phyloP scores from a whole-genome alignment of 495 filamentous ascomycete genomes.

The Neurospora sp. region DNA sequence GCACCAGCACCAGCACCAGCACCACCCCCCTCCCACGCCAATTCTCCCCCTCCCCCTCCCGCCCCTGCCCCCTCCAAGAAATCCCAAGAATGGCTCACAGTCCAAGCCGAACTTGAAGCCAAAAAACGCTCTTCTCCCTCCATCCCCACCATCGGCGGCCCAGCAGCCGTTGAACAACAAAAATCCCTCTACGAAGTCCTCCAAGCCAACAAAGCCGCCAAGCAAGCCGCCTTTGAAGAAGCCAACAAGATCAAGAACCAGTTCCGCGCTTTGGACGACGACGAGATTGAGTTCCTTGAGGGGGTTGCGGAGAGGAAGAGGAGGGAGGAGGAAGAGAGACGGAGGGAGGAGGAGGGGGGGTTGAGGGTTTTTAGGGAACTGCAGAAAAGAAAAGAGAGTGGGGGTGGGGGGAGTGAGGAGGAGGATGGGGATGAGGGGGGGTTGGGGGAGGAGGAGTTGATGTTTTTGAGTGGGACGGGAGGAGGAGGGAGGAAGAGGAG shows the following conservation, averaged over 20 bases:
- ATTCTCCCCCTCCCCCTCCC: not conserved
- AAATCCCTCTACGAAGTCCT: conserved; percentile 79
- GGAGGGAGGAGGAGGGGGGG: conserved; percentile 64
- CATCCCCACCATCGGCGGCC: not conserved
- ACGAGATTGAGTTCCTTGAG: conserved; percentile 88
- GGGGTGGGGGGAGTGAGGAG: conserved; percentile 10
- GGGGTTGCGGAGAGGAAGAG: conserved; percentile 59
- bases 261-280: conserved; percentile 87
- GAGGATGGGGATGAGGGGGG: conserved; percentile 7
- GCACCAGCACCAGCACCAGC: not conserved
- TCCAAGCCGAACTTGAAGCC: conserved; percentile 64
- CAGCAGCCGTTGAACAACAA: conserved; percentile 36
- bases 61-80: conserved; percentile 2
- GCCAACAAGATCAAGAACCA: conserved; percentile 79
- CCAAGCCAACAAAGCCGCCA: conserved; percentile 92
- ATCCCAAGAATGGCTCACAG: conserved; percentile 52
- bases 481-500: conserved; percentile 4
- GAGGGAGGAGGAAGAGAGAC: conserved; percentile 62
- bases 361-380: conserved; percentile 21
- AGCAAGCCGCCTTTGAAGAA: conserved; percentile 95
- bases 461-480: not conserved
- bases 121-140: conserved; percentile 7
- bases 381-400: no score
- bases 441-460: conserved; percentile 2
- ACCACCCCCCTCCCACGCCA: not conserved